phyloP scores from a whole-genome alignment of 805 yeast genomes.

The Candida morakotiae region DNA sequence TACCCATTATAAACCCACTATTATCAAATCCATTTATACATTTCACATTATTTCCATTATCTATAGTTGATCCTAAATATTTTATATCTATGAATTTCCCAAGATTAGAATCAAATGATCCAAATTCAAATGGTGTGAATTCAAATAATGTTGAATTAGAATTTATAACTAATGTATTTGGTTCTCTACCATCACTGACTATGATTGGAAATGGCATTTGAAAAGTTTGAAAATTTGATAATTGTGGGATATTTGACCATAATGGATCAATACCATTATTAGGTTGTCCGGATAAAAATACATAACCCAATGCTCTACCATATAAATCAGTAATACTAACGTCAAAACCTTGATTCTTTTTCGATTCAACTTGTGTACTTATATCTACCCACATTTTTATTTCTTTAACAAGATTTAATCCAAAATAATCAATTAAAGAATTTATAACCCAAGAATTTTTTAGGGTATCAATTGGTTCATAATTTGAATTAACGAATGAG shows the following conservation, averaged over 20 bases:
- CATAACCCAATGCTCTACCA: constrained; percentile 35
- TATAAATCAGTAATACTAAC: constrained; percentile 33
- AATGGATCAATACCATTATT: constrained; percentile 23
- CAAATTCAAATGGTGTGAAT: constrained; percentile 34
- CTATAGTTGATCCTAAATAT: constrained; percentile 65
- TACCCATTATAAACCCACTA: constrained; percentile 76
- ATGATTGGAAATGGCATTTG: constrained; percentile 37
- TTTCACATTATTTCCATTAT: constrained; percentile 44
- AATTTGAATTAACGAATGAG: constrained; percentile 56
- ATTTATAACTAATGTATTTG: constrained; percentile 50
- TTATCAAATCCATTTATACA: constrained; percentile 76
- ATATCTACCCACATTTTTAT: constrained; percentile 31
- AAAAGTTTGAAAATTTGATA: constrained; percentile 35
- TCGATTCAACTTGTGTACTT: constrained; percentile 20
- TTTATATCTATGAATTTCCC: constrained; percentile 46
- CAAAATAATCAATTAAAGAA: constrained; percentile 65
- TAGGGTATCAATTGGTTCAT: constrained; percentile 44
- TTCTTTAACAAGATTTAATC: constrained; percentile 59
- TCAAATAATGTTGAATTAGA: constrained; percentile 60
- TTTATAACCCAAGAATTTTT: constrained; percentile 46
- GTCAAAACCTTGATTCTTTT: constrained; percentile 25
- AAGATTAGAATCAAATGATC: constrained; percentile 38
- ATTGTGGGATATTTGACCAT: constrained; percentile 27
- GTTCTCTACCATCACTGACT: constrained; percentile 54
- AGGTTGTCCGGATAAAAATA: constrained; percentile 26